Base-by-base conservation (phyloP, 2,329 filamentous ascomycete species). In the Akanthomyces uredinophilus region DNA sequence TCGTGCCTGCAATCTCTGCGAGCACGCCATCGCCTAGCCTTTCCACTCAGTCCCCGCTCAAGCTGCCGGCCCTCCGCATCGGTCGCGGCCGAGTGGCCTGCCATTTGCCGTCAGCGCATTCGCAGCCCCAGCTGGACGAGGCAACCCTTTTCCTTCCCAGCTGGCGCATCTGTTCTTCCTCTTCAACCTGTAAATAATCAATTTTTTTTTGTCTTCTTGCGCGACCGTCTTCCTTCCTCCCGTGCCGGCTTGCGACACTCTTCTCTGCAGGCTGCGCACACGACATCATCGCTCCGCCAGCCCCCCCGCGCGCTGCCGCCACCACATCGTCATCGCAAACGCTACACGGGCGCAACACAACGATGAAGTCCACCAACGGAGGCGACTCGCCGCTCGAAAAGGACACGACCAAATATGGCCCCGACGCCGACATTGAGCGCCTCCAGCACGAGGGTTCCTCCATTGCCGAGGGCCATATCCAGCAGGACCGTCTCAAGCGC, bases 401-500 rank as follows among this genome's bases (percentile, higher is more conserved):
- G 54, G 24, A 27, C 46, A 14, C 18, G 10, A 27, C 20, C 37
- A 62, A 62, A 22, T 20, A 43, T 20, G 46, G 52, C 18, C 18
- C 39, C 39, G 52, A 62, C n/a, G 44, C 10, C 43, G 60, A 62
- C 44, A 35, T 55, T n/a, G 60, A 62, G 27, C 20, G 52, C 7
- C 8, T 20, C 22, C 4, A 18, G 16, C 46, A 37, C 37, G 32
- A 51, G 39, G n/a, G 44, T 39, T 50, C n/a, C 24, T 35, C 35
- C 39, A n/a, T 63, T 46, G 54, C 52, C 41, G 63, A 66, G 53
- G 65, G 62, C 56, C 51, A 54, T 24, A 65, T 68, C 43, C 68
- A 69, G 52, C 70, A 77, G 2, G 81, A 85, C 66, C 75, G 74
- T 59, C 75, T 88, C 13, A 77, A 77, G 22, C 81, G 85, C 5